Evolutionary conservation across 139 green algal genomes (phyloP).

Genomic region (Chlamydomonas asymmetrica): DNA sequence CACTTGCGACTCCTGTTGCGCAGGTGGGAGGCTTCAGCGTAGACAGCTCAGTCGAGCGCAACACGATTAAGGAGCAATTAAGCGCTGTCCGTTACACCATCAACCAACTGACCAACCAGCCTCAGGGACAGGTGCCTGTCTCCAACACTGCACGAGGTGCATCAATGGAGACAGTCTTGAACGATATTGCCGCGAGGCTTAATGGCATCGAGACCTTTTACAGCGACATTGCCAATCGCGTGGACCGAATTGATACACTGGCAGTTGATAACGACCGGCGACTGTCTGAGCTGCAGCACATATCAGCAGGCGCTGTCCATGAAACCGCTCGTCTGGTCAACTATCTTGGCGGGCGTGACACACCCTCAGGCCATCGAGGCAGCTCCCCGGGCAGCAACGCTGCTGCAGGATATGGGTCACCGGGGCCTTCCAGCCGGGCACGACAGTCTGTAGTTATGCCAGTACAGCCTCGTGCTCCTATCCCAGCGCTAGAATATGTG

Average conservation of each 20-base stretch:
- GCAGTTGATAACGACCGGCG: slow-evolving; percentile 18
- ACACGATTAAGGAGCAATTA: slow-evolving; percentile 19
- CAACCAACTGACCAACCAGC: neutral
- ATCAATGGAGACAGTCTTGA: slow-evolving; percentile 11
- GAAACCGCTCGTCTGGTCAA: slow-evolving; percentile 35
- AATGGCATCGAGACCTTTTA: slow-evolving; percentile 27
- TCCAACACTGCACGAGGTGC: neutral
- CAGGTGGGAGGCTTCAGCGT: slow-evolving; percentile 21
- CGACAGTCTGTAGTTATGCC: neutral
- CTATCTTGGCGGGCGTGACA: neutral
- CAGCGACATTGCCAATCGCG: neutral
- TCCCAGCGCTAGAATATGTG: slow-evolving; percentile 7
- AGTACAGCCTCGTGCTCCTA: neutral
- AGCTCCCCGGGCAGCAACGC: neutral
- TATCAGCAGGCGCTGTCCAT: slow-evolving; percentile 22
- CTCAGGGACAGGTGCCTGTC: neutral
- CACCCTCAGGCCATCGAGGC: neutral
- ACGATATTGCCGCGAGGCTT: slow-evolving; percentile 18
- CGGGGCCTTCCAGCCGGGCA: neutral
- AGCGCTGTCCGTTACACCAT: slow-evolving; percentile 4
- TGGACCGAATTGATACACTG: slow-evolving; percentile 18
- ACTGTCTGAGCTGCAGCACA: slow-evolving; percentile 35
- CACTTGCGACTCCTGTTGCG: neutral
- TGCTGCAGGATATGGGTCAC: neutral
- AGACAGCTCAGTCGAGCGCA: slow-evolving; percentile 13